Base-by-base conservation (phyloP, 2,329 filamentous ascomycete species). In the Calonectria pteridis region DNA sequence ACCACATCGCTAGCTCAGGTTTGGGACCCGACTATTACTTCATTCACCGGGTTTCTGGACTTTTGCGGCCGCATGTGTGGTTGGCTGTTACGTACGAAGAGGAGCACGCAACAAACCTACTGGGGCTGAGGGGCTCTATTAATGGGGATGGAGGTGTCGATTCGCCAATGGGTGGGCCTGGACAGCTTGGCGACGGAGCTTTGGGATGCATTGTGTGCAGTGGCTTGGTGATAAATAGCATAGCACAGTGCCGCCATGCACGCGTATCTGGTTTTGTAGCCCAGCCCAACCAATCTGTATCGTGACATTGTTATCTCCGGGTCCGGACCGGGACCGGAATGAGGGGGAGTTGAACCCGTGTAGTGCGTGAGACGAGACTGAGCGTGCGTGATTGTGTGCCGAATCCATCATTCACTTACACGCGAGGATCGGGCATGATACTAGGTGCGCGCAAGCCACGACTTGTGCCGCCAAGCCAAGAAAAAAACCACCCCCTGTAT, bases 241-340 rank as follows among this genome's bases (percentile, higher is more conserved):
- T 51, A 62, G 23, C 55, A 51, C 43, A 72, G 65, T 58, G 50
- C 70, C 70, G 58, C 63, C 29, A 72, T 72, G 70, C 70, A n/a
- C 29, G 35, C 66, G 43, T 43, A 66, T 72, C 65, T 71, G 26
- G 35, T 33, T 69, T 40, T 29, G 58, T 59, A 65, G 51, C 28
- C 23, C 58, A 50, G 46, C 31, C 65, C 67, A 33, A 64, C 43
- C 28, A 43, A 50, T 65, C 31, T 64, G 37, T 37, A 51, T 62
- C 64, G 37, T 63, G 51, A 37, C 33, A 59, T 33, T 46, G 50
- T 62, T 69, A 72, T 72, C 66, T 72, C 71, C 71, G 71, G 71
- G 29, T 59, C 71, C 58, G 71, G 65, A 59, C 71, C 71, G 71
- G 71, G 40, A 69, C 71, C 71, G 65, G 71, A 59, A 72, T 46